Evolutionary conservation across 129 eudicot species (phyloP), one percentile per base, ranked within the genome.

Genomic region (Helianthus tuberosus): DNA sequence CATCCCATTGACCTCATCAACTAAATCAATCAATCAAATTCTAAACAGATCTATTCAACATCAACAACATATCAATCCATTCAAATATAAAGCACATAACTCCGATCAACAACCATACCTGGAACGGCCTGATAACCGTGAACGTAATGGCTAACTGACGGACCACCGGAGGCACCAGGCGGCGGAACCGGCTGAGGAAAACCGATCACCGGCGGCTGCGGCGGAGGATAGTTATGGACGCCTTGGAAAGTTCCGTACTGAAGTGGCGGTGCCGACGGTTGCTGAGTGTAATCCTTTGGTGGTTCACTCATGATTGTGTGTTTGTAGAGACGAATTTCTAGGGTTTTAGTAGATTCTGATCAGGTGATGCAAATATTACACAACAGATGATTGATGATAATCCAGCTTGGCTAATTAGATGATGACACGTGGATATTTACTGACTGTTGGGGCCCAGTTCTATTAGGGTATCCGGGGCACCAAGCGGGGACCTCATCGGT

Each of bases 161-260:
- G 83, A n/a, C 69, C 79, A 16, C 80, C 92, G 20, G 88, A 15
- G 61, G 77, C 64, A 3, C 96, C 98, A 38, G 95, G 98, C 13
- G 98, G 96, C n/a, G 96, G 91, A 70, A 76, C 80, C 2, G 96
- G 96, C 85, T 90, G 98, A 66, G 98, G 98, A 51, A 88, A 93
- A 25, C 98, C 97, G 63, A 79, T 79, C 52, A 83, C 77, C 73
- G 82, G 88, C 71, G 96, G 84, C 82, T 25, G 10, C 50, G 68
- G 13, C 2, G 83, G 91, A 6, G 96, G 92, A 75, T 80, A 79
- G 78, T 79, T 83, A 9, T 87, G 83, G 12, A 93, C 95, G 10
- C 97, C 98, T 74, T 93, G 91, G 68, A 93, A 93, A 4, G 98
- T 93, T 39, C 98, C 98, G 50, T 93, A 93, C 59, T 85, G 82